phyloP scores from a whole-genome alignment of 2,329 filamentous ascomycete species.

The Monilinia polystroma region DNA sequence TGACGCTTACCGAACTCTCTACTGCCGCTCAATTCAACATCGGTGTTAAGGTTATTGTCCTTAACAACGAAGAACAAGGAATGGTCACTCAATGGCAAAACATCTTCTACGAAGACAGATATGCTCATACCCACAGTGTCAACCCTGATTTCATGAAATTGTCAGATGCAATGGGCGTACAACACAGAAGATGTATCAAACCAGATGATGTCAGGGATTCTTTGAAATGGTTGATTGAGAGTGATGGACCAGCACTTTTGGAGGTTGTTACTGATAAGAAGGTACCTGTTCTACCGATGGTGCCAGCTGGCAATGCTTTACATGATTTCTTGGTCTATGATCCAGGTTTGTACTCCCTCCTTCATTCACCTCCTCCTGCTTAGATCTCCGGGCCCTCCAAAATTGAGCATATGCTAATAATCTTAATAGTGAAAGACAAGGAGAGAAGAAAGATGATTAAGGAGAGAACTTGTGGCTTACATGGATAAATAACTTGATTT shows the following conservation, averaged over 20 bases:
- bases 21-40: slow-evolving; percentile 96
- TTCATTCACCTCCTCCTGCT: slow-evolving; percentile 22
- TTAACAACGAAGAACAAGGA: slow-evolving; percentile 97
- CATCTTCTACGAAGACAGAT: slow-evolving; percentile 94
- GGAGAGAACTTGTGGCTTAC: slow-evolving; percentile 49
- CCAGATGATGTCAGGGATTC: slow-evolving; percentile 74
- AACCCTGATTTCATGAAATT: slow-evolving; percentile 98
- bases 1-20: slow-evolving; percentile 94
- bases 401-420: slow-evolving; percentile 42
- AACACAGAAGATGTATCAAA: slow-evolving; percentile 68
- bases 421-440: slow-evolving; percentile 60
- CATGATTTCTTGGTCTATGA: slow-evolving; percentile 94
- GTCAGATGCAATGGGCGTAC: slow-evolving; percentile 85
- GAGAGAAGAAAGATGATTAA: slow-evolving; percentile 64
- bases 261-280: slow-evolving; percentile 91
- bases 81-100: slow-evolving; percentile 99
- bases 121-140: slow-evolving; percentile 85
- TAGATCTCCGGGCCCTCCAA: not conserved
- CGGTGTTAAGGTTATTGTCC: slow-evolving; percentile 86
- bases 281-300: slow-evolving; percentile 96
- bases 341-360: slow-evolving; percentile 54
- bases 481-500: slow-evolving; percentile 14
- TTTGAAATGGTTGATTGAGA: slow-evolving; percentile 84
- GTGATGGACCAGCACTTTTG: slow-evolving; percentile 86
- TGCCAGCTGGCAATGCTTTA: slow-evolving; percentile 79